These are phyloP conservation scores for Stylosanthes scabra DNA, from an alignment of 331 rosid genomes.

Conservation along the genomic window DNA sequence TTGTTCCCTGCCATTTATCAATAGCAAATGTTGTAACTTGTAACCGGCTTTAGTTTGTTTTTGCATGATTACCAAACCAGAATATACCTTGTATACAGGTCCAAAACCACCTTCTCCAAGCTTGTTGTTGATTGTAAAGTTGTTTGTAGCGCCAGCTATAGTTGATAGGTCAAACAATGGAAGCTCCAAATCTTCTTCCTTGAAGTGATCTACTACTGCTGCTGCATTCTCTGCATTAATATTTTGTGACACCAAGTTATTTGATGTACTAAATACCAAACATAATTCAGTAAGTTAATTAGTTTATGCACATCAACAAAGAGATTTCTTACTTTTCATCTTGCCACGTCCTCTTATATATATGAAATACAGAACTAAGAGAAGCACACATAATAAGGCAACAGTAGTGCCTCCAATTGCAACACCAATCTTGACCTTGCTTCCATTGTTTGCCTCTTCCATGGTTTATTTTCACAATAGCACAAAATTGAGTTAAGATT, in stretches of 20 bases:
- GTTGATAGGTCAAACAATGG: slow-evolving; percentile 40
- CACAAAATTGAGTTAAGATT: not conserved
- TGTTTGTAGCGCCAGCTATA: slow-evolving; percentile 39
- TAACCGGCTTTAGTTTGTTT: not conserved
- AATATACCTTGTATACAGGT: slow-evolving; percentile 47
- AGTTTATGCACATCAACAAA: not conserved
- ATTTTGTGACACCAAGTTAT: not conserved
- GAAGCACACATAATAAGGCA: not conserved
- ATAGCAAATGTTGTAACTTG: not conserved
- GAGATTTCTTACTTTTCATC: slow-evolving; percentile 5
- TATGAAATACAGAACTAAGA: slow-evolving; percentile 15
- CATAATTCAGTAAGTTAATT: not conserved
- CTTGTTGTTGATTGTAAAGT: slow-evolving; percentile 43
- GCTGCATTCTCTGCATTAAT: slow-evolving; percentile 15
- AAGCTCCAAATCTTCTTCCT: slow-evolving; percentile 42
- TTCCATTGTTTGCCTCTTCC: slow-evolving; percentile 21
- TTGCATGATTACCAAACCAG: slow-evolving; percentile 1
- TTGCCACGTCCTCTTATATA: slow-evolving; percentile 10
- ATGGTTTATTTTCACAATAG: slow-evolving; percentile 15
- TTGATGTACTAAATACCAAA: no score
- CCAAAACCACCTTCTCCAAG: slow-evolving; percentile 60
- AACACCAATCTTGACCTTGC: slow-evolving; percentile 34
- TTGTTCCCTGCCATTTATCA: slow-evolving; percentile 36
- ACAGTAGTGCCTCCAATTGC: not conserved
- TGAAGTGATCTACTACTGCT: not conserved